Evolutionary conservation across 202 grass and related monocot species (phyloP).

Genomic region (Dendrocalamus latiflorus): DNA sequence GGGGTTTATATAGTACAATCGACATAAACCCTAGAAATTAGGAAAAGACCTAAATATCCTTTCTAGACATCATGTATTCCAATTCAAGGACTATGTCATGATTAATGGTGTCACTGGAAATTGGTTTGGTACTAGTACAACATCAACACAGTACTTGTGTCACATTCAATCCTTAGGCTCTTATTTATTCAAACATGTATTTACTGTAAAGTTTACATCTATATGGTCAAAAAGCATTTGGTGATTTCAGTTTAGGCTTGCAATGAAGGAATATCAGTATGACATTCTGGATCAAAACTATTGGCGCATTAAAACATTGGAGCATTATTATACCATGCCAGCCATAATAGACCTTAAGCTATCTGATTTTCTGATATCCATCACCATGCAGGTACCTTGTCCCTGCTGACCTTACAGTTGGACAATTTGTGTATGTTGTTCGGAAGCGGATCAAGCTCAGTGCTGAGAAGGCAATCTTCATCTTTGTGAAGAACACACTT

Average conservation of each 20-base stretch:
- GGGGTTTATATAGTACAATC: too few relatives aligned
- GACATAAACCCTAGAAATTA: too few relatives aligned
- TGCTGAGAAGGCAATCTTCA: too few relatives aligned
- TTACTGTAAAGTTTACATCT: background rate
- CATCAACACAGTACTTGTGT: background rate
- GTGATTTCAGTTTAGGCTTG: background rate
- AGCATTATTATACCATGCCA: background rate
- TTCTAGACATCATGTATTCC: background rate
- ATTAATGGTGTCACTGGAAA: background rate
- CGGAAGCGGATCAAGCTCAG: too few relatives aligned
- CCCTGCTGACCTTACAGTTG: constrained; percentile 83
- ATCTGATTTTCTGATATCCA: constrained; percentile 3
- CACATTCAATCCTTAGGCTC: background rate
- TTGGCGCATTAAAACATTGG: background rate
- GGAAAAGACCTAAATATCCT: too few relatives aligned
- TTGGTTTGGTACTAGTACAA: background rate
- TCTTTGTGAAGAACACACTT: too few relatives aligned
- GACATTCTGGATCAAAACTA: background rate
- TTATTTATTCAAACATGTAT: background rate
- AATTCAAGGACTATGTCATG: background rate
- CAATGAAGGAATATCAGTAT: background rate
- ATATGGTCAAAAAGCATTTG: background rate
- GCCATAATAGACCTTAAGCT: background rate
- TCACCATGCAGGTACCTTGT: constrained; percentile 69
- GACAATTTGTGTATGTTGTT: too few relatives aligned